Evolutionary conservation across 768 basidiomycete genomes (phyloP).

Genomic region (Chalciporus chontae): DNA sequence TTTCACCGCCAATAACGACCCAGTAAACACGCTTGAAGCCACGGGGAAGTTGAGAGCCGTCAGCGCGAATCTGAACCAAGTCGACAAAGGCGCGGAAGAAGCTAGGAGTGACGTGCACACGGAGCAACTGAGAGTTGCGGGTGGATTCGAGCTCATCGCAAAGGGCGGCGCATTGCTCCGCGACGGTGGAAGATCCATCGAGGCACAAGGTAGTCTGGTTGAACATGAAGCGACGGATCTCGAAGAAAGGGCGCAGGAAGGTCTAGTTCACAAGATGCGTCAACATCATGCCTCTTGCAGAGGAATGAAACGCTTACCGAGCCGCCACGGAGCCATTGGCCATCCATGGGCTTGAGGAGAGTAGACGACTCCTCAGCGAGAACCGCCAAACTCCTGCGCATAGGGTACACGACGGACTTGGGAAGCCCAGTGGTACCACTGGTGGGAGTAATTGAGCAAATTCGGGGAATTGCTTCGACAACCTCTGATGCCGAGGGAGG

Average conservation of each 20-base stretch:
- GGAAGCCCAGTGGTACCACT: slow-evolving; percentile 29
- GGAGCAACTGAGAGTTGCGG: slow-evolving; percentile 20
- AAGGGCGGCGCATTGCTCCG: slow-evolving; percentile 24
- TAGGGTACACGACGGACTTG: slow-evolving; percentile 31
- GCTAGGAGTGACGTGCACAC: slow-evolving; percentile 28
- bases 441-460: slow-evolving; percentile 21
- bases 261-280: slow-evolving; percentile 2
- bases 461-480: slow-evolving; percentile 15
- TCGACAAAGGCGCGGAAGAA: slow-evolving; percentile 30
- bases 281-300: no score
- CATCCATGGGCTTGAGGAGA: slow-evolving; percentile 26
- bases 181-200: slow-evolving; percentile 25
- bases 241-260: slow-evolving; percentile 29
- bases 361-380: slow-evolving; percentile 29
- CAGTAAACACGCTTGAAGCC: slow-evolving; percentile 29
- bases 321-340: slow-evolving; percentile 32
- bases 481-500: slow-evolving; percentile 15
- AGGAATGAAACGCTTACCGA: slow-evolving; percentile 17
- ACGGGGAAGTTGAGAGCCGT: slow-evolving; percentile 12
- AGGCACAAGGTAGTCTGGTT: slow-evolving; percentile 30
- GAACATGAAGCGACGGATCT: slow-evolving; percentile 32
- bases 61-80: slow-evolving; percentile 21
- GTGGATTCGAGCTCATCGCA: slow-evolving; percentile 24
- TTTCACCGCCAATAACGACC: slow-evolving; percentile 33
- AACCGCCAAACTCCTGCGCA: slow-evolving; percentile 22